Base-by-base conservation (phyloP, 2,329 filamentous ascomycete genomes). In the Alternaria ethzedia region DNA sequence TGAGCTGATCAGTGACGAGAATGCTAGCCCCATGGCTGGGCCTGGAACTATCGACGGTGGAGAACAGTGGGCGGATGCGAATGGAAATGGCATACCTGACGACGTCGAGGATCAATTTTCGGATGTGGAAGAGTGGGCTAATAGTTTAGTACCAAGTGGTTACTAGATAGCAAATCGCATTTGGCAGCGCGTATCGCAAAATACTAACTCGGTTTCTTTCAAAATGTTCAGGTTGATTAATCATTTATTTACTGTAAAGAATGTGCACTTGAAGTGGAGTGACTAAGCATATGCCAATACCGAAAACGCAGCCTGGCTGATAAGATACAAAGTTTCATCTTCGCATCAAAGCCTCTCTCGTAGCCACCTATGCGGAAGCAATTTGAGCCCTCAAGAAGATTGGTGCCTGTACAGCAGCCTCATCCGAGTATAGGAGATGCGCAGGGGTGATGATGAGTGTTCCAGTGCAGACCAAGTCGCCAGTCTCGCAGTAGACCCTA, bases 41-140 rank as follows among this genome's bases (percentile, higher is more conserved):
- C 76, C 80, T 0, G 83, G 82, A 0, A 77, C 71, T 7, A 71
- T 85, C 47, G 74, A 74, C 9, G 75, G 75, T 11, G 83, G 82
- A 9, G 76, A 73, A 1, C 76, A 76, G 32, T 79, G 78, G 46
- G 75, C 73, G 17, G 85, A 86, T 65, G 76, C 81, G 0, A 84
- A 86, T 68, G 81, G 81, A 0, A 84, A 86, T 62, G 83, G 85
- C 1, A 86, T 86, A 47, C 83, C 84, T 4, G 84, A 86, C 71
- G 80, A 78, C 23, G 84, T 81, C 67, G 84, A 86, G 70, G 73
- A 68, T 23, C 77, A 79, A 9, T 81, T 85, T 60, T 75, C 79
- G 5, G 85, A 83, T 63, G 77, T 86, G 12, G 84, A 86, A 71
- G 81, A 83, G 54, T 86, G 85, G 73, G 81, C 85, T 17, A 86